Conservation (phyloP, 2,329 filamentous ascomycete species). For the Venturia aucupariae region DNA sequence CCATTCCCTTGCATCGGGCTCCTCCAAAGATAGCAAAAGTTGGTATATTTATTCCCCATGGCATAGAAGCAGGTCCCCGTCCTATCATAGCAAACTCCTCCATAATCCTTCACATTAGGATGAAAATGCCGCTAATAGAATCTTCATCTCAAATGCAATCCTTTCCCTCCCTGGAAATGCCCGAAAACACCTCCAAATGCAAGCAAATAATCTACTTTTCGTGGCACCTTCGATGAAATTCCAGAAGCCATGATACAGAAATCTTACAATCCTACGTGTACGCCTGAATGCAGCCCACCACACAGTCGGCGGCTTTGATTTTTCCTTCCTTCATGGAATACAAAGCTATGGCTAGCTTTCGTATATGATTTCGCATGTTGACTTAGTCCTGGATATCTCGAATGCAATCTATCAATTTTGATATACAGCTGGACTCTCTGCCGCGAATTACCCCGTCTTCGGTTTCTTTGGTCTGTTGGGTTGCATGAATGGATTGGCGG, state of each 20-base stretch:
- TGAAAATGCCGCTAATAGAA: conserved; percentile 1
- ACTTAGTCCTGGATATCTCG: not conserved
- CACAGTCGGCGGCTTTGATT: not conserved
- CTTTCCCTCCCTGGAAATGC: not conserved
- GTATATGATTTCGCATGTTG: not conserved
- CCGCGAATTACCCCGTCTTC: not conserved
- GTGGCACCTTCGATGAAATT: not conserved
- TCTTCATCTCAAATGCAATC: not conserved
- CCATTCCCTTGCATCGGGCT: conserved; percentile 1
- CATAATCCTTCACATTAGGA: not conserved
- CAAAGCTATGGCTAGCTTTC: not conserved
- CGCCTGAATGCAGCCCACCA: not conserved
- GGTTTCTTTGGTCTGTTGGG: conserved; percentile 12
- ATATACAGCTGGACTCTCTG: not conserved
- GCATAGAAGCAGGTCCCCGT: not conserved
- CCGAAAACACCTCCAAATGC: not conserved
- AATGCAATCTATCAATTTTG: not conserved
- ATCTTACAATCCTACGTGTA: not conserved
- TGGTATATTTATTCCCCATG: not conserved
- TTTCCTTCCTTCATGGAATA: not conserved
- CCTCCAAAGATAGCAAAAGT: not conserved
- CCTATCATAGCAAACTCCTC: not conserved
- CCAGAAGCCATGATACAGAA: not conserved
- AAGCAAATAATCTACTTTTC: not conserved
- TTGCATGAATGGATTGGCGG: conserved; percentile 10